Conservation (phyloP, 2,329 filamentous ascomycete genomes). For the Penicillium sp. region DNA sequence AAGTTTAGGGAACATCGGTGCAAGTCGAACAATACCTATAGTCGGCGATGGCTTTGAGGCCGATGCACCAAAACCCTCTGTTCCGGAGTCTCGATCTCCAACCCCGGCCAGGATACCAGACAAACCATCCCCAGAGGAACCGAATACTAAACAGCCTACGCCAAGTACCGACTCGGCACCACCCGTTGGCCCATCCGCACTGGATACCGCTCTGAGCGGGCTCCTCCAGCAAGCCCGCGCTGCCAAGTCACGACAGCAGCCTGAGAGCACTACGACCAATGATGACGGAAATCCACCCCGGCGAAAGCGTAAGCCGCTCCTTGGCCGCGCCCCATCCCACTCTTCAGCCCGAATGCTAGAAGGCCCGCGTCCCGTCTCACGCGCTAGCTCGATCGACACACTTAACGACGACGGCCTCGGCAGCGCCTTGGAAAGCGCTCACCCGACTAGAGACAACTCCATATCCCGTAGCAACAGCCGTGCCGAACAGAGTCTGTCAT, state of each 20-base stretch:
- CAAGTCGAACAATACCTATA: slow-evolving; percentile 14
- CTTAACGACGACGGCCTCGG: slow-evolving; percentile 47
- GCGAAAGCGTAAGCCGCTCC: slow-evolving; percentile 38
- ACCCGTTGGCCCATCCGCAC: slow-evolving; percentile 27
- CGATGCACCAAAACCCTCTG: slow-evolving; percentile 19
- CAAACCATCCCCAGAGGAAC: slow-evolving; percentile 9
- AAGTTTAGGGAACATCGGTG: not conserved
- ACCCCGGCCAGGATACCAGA: slow-evolving; percentile 20
- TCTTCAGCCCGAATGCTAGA: slow-evolving; percentile 33
- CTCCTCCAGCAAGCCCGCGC: slow-evolving; percentile 43
- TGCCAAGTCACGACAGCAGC: slow-evolving; percentile 31
- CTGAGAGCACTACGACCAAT: slow-evolving; percentile 20
- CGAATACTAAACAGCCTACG: slow-evolving; percentile 19
- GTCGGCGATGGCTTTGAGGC: slow-evolving; percentile 21
- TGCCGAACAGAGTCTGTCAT: slow-evolving; percentile 33
- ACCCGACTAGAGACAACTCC: slow-evolving; percentile 23
- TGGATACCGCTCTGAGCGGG: slow-evolving; percentile 43
- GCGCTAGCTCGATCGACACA: slow-evolving; percentile 53
- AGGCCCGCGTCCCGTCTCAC: slow-evolving; percentile 33
- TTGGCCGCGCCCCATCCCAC: slow-evolving; percentile 46
- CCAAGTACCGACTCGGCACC: slow-evolving; percentile 12
- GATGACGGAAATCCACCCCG: slow-evolving; percentile 25
- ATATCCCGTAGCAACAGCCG: slow-evolving; percentile 28
- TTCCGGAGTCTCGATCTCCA: slow-evolving; percentile 26
- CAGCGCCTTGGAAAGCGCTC: slow-evolving; percentile 34